A percentile compares a stretch with the other conserved stretches of the same genome.
Evolutionary conservation across 257 asterid genomes (phyloP).

Genomic region (Haberlea rhodopensis): DNA sequence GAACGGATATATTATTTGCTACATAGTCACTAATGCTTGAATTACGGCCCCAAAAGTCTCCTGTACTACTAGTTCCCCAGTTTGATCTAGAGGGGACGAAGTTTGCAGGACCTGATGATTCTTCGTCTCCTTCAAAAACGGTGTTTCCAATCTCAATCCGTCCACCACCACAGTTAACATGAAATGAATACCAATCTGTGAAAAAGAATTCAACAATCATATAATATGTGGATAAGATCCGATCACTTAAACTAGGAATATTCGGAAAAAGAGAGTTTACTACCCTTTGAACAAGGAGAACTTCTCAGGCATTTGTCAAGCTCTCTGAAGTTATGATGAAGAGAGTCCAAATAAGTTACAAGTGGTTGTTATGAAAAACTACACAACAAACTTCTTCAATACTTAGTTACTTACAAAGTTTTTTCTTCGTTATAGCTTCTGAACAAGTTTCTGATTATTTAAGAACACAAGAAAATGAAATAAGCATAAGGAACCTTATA

Average conservation of each 20-base stretch:
- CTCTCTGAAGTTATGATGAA: constrained; percentile 27
- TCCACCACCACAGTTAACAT: constrained; percentile 59
- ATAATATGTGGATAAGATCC: neutral
- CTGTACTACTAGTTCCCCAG: constrained; percentile 64
- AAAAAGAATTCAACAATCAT: neutral
- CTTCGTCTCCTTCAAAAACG: constrained; percentile 41
- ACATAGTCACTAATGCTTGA: constrained; percentile 18
- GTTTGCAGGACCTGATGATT: constrained; percentile 37
- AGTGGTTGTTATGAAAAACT: neutral
- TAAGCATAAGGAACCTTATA: neutral
- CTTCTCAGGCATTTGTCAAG: constrained; percentile 32
- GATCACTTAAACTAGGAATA: neutral
- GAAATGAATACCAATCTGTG: constrained; percentile 43
- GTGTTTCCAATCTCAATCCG: constrained; percentile 26
- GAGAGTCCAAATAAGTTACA: neutral
- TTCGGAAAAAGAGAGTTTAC: neutral
- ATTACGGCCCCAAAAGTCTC: constrained; percentile 35
- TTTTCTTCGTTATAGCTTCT: constrained; percentile 41
- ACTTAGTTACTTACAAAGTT: constrained; percentile 45
- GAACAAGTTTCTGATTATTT: constrained; percentile 52
- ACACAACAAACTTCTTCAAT: neutral
- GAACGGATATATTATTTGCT: constrained; percentile 40
- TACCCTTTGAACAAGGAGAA: constrained; percentile 41
- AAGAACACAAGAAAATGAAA: constrained; percentile 10
- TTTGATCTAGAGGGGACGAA: constrained; percentile 25